Evolutionary conservation across 2,329 filamentous ascomycete species (phyloP).

Genomic region (Trichophyton mentagrophytes): DNA sequence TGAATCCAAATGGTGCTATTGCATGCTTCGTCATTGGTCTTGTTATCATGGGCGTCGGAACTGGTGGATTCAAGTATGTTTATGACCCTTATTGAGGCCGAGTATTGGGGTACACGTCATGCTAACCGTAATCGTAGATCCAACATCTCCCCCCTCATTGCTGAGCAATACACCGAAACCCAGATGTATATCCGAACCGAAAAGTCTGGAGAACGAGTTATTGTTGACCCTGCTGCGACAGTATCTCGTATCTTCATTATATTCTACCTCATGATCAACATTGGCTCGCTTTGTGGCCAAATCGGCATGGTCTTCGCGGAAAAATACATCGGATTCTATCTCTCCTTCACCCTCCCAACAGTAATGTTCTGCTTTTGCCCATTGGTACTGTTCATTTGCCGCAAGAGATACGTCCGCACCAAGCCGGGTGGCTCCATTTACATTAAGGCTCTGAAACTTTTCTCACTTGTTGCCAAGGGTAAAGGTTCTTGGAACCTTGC

Average conservation of each 20-base stretch:
- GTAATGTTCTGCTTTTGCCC: conserved; percentile 51
- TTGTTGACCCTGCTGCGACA: conserved; percentile 57
- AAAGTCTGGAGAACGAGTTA: conserved; percentile 51
- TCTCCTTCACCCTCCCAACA: conserved; percentile 56
- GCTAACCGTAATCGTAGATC: conserved; percentile 24
- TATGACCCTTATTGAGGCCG: background rate
- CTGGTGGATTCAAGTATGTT: conserved; percentile 58
- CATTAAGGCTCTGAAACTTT: conserved; percentile 52
- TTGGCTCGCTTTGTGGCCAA: conserved; percentile 50
- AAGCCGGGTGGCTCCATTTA: conserved; percentile 62
- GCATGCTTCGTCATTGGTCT: conserved; percentile 52
- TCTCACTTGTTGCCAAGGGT: conserved; percentile 49
- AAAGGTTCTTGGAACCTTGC: conserved; percentile 51
- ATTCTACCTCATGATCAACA: conserved; percentile 60
- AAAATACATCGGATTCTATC: conserved; percentile 65
- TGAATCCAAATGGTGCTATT: conserved; percentile 44
- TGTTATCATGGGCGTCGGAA: conserved; percentile 59
- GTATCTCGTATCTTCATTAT: conserved; percentile 55
- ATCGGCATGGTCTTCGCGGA: conserved; percentile 61
- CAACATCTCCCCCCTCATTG: conserved; percentile 60
- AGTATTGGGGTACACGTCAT: background rate
- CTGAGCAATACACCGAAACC: conserved; percentile 53
- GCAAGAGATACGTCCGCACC: conserved; percentile 49
- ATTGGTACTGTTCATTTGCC: conserved; percentile 45
- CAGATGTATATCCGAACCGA: conserved; percentile 45